These are phyloP conservation scores for Rubroboletus pulcherrimus DNA, from an alignment of 768 basidiomycete species.

Conservation along the genomic window DNA sequence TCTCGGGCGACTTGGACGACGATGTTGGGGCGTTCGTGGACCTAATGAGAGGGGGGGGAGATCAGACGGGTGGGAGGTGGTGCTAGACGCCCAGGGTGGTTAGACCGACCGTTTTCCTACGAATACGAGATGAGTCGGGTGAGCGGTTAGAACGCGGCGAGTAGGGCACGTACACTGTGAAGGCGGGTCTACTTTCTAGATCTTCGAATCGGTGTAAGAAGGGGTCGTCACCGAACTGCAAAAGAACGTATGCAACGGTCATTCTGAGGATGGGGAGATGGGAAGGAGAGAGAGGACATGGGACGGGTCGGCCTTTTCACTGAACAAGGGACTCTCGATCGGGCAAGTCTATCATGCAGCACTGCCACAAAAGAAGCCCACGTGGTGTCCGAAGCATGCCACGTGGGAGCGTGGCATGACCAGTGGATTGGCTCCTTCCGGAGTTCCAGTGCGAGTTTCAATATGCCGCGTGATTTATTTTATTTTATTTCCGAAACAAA, in stretches of 20 bases:
- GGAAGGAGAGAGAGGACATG: slow-evolving; percentile 14
- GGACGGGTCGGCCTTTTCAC: slow-evolving; percentile 30
- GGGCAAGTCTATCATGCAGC: slow-evolving; percentile 29
- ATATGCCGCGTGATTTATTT: not conserved
- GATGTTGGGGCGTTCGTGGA: slow-evolving; percentile 53
- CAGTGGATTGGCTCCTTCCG: slow-evolving; percentile 13
- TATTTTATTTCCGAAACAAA: not conserved
- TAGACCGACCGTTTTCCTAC: slow-evolving; percentile 23
- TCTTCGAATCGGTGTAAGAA: slow-evolving; percentile 62
- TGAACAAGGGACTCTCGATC: slow-evolving; percentile 41
- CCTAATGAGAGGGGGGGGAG: slow-evolving; percentile 33
- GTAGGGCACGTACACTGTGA: slow-evolving; percentile 54
- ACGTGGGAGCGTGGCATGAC: slow-evolving; percentile 32
- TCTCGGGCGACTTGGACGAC: slow-evolving; percentile 66
- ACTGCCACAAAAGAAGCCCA: slow-evolving; percentile 32
- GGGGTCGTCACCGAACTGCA: slow-evolving; percentile 64
- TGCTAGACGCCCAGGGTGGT: not conserved
- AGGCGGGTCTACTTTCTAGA: slow-evolving; percentile 58
- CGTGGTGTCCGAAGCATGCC: slow-evolving; percentile 30
- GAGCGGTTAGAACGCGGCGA: not conserved
- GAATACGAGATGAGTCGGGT: not conserved
- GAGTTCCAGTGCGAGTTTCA: slow-evolving; percentile 12
- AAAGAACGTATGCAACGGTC: slow-evolving; percentile 44
- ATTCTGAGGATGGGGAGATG: slow-evolving; percentile 27
- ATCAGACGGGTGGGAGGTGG: not conserved